Conservation (phyloP, 495 filamentous ascomycete species). For the Hypoxylon lienhwacheense region DNA sequence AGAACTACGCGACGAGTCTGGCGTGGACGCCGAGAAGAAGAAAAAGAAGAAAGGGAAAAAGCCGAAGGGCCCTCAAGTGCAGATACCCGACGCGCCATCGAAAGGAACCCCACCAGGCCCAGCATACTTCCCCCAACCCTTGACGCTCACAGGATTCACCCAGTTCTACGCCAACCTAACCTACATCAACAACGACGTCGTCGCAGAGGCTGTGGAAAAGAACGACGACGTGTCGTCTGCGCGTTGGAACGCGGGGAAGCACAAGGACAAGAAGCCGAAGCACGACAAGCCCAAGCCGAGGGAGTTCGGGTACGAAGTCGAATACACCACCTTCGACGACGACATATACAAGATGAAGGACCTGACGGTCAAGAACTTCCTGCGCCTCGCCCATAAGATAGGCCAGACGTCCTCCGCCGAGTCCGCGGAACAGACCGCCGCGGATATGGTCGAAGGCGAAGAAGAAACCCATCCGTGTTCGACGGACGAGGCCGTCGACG, state of each 20-base stretch:
- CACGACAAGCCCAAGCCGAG: conserved; percentile 56
- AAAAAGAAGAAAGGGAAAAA: conserved; percentile 59
- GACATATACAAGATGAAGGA: conserved; percentile 74
- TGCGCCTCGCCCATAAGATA: conserved; percentile 78
- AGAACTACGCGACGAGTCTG: conserved; percentile 26
- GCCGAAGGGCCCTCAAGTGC: conserved; percentile 62
- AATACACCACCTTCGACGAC: conserved; percentile 82
- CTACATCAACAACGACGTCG: conserved; percentile 70
- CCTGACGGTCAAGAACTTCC: conserved; percentile 79
- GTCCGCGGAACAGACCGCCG: conserved; percentile 1
- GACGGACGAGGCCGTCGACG: conserved; percentile 25
- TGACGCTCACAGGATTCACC: conserved; percentile 74
- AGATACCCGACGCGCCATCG: conserved; percentile 71
- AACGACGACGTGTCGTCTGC: conserved; percentile 30
- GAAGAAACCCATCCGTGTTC: too few relatives aligned
- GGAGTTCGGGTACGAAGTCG: conserved; percentile 74
- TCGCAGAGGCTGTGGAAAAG: conserved; percentile 1
- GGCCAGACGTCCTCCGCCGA: conserved; percentile 50
- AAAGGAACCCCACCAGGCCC: conserved; percentile 78
- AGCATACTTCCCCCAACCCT: conserved; percentile 83
- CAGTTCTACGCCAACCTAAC: conserved; percentile 97
- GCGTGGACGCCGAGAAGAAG: conserved; percentile 41
- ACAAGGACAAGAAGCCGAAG: conserved; percentile 57
- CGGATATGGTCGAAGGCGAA: conserved; percentile 29
- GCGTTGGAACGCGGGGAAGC: conserved; percentile 57